Base-by-base conservation (phyloP, 2,329 filamentous ascomycete species). In the Cadophora luteo-olivacea region DNA sequence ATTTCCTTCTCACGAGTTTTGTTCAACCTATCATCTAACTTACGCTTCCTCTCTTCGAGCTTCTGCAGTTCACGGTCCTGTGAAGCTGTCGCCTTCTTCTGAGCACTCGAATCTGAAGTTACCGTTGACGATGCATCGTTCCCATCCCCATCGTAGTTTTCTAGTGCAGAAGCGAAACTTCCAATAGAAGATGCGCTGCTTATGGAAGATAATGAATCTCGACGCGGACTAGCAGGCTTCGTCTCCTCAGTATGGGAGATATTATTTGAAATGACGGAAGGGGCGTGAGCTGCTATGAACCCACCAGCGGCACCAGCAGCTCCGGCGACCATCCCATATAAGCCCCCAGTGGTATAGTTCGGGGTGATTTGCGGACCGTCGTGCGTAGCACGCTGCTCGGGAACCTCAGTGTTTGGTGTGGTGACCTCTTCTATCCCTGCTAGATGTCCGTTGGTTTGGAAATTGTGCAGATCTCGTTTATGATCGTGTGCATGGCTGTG, bases 31-130 rank as follows among this genome's bases (percentile, higher is more conserved):
- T 88, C 86, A 51, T 91, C 86, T 0, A 92, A 81, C 73, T 89
- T 89, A 60, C 81, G 83, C 9, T 86, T 86, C 67, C 86, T 86
- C 19, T 87, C 84, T 58, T 88, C 82, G 9, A 92, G 84, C 75
- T 89, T 91, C 68, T 82, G 81, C 3, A 93, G 83, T 72, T 92
- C 89, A 74, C 89, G 90, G 33, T 91, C 89, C 69, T 87, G 82
- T 24, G 81, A 80, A 12, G 80, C 73, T 1, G 72, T 68, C 1
- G 72, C 76, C 58, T 65, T 78, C 49, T 72, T 77, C 67, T 71
- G 58, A 5, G 74, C 58, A 25, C 68, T 77, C 2, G 83, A 82
- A 2, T 82, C 82, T 82, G 84, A 33, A 16, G 77, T 73, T 22
- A 68, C 71, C 0, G 33, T 67, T 12, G 81, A 82, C 51, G 78